Percentiles rank a stretch among this genome's conserved stretches.
Evolutionary conservation across 257 asterid species (phyloP).

Genomic region (Ehretia macrophylla): DNA sequence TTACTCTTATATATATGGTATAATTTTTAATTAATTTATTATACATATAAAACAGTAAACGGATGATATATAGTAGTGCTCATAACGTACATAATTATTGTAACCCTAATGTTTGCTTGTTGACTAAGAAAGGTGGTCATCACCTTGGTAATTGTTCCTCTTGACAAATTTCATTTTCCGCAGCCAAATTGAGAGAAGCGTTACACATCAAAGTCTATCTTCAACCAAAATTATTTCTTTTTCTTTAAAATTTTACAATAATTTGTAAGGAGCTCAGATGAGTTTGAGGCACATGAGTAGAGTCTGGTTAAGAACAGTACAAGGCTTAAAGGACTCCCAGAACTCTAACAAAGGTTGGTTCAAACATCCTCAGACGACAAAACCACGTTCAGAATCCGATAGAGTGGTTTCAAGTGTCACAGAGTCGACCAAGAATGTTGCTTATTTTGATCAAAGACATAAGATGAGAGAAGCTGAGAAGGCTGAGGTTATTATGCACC

Average conservation of each 20-base stretch:
- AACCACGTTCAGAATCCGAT: conserved; percentile 18
- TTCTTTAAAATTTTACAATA: too few species aligned
- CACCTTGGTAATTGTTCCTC: too few species aligned
- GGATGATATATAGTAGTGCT: too few species aligned
- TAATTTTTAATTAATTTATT: too few species aligned
- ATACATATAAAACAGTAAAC: too few species aligned
- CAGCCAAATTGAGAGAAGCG: not conserved
- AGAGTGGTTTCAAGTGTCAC: conserved; percentile 14
- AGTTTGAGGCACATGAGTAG: not conserved
- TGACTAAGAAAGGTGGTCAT: too few species aligned
- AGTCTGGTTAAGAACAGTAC: not conserved
- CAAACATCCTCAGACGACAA: conserved; percentile 18
- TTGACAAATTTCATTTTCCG: not conserved
- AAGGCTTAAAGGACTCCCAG: not conserved
- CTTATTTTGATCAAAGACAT: conserved; percentile 12
- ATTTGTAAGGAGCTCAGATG: not conserved
- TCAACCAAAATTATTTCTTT: not conserved
- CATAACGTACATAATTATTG: too few species aligned
- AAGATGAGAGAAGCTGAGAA: conserved; percentile 42
- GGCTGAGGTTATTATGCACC: conserved; percentile 52
- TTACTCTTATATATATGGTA: too few species aligned
- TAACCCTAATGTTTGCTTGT: too few species aligned
- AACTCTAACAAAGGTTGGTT: not conserved
- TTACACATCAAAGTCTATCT: conserved; percentile 1
- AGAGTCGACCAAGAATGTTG: conserved; percentile 11